Conservation (phyloP, 148 eudicot genomes). For the Nepenthes gracilis region DNA sequence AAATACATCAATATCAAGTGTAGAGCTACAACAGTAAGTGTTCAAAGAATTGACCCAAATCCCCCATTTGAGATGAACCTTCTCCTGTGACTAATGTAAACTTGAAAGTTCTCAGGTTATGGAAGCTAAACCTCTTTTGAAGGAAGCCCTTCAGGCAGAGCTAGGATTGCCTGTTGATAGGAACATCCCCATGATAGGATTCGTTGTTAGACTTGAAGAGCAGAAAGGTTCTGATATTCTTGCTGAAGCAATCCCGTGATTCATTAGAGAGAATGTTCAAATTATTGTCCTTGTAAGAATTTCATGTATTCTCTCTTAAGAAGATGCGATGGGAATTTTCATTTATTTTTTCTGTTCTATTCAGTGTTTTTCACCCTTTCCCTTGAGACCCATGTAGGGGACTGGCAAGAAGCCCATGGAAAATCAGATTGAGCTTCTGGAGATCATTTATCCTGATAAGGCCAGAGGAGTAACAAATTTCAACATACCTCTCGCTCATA, state of each 20-base stretch:
- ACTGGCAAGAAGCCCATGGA: slow-evolving; percentile 82
- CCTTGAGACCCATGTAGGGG: slow-evolving; percentile 26
- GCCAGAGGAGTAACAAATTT: slow-evolving; percentile 80
- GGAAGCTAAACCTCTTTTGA: slow-evolving; percentile 61
- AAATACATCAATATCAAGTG: slow-evolving; percentile 46
- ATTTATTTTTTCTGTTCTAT: background rate
- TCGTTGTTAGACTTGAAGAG: slow-evolving; percentile 90
- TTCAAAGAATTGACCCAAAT: background rate
- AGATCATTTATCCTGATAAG: slow-evolving; percentile 56
- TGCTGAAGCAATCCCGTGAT: slow-evolving; percentile 50
- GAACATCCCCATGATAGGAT: slow-evolving; percentile 71
- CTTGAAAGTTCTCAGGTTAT: slow-evolving; percentile 27
- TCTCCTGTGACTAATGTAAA: background rate
- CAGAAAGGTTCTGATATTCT: slow-evolving; percentile 98
- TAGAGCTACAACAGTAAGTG: slow-evolving; percentile 56
- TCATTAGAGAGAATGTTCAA: slow-evolving; percentile 55
- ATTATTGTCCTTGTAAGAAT: slow-evolving; percentile 61
- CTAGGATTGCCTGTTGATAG: slow-evolving; percentile 72
- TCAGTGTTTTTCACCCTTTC: background rate
- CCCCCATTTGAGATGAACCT: background rate
- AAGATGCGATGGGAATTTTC: background rate
- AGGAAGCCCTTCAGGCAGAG: slow-evolving; percentile 82
- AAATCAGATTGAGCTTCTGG: slow-evolving; percentile 53
- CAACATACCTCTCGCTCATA: slow-evolving; percentile 68
- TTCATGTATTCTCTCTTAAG: too few relatives aligned